phyloP scores from a whole-genome alignment of 306 rosid genomes.

The Rosa rugosa region DNA sequence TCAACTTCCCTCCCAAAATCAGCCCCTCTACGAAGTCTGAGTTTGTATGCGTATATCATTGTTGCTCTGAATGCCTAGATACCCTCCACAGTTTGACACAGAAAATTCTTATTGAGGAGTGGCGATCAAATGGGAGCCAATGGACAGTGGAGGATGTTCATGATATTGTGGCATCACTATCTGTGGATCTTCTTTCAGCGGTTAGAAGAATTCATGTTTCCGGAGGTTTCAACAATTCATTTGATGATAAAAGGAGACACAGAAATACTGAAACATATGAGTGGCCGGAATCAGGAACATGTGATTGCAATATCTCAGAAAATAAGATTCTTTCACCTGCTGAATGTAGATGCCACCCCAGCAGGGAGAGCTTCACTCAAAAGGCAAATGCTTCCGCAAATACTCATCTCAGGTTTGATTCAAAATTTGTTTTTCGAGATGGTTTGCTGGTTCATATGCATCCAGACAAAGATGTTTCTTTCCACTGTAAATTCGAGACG shows the following conservation, averaged over 20 bases:
- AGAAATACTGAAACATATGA: constrained; percentile 26
- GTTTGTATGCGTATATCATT: constrained; percentile 57
- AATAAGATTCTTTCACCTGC: constrained; percentile 29
- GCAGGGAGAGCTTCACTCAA: constrained; percentile 27
- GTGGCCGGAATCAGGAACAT: constrained; percentile 26
- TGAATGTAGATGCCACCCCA: constrained; percentile 72
- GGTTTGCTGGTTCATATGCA: constrained; percentile 69
- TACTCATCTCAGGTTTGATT: constrained; percentile 36
- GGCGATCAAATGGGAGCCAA: constrained; percentile 32
- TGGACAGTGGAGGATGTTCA: constrained; percentile 75
- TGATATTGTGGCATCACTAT: constrained; percentile 62
- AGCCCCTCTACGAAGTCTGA: constrained; percentile 35
- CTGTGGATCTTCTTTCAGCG: constrained; percentile 70
- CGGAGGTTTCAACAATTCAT: constrained; percentile 31
- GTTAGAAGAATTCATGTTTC: constrained; percentile 44
- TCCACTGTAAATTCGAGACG: constrained; percentile 84
- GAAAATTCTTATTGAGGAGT: constrained; percentile 42
- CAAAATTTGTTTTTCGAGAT: constrained; percentile 69
- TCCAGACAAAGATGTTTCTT: constrained; percentile 48
- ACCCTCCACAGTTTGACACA: constrained; percentile 41
- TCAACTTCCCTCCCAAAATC: constrained; percentile 27
- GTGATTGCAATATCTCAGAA: constrained; percentile 33
- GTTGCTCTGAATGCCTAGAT: constrained; percentile 67
- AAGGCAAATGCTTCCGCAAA: constrained; percentile 20
- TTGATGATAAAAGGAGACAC: constrained; percentile 24